Evolutionary conservation across 768 basidiomycete genomes (phyloP).

Genomic region (Kwoniella europaea): DNA sequence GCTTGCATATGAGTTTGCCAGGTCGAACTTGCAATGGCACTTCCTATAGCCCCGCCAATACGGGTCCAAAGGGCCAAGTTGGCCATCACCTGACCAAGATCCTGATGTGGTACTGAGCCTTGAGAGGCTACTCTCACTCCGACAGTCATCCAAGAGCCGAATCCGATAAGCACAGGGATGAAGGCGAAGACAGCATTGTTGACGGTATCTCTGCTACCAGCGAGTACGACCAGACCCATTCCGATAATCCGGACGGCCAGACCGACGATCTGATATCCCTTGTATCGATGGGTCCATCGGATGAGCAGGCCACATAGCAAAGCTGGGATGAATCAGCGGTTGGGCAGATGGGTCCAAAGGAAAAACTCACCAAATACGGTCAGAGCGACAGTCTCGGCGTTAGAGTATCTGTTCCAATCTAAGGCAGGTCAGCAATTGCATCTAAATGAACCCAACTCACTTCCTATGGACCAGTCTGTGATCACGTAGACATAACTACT

Average conservation of each 20-base stretch:
- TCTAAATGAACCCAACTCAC: too few relatives aligned
- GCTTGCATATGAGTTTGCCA: conserved; percentile 30
- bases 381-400: conserved; percentile 13
- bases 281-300: conserved; percentile 56
- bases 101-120: conserved; percentile 56
- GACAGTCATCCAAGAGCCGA: conserved; percentile 27
- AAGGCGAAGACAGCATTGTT: neutral
- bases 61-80: conserved; percentile 54
- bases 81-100: conserved; percentile 55
- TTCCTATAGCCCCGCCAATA: conserved; percentile 55
- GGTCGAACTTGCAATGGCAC: conserved; percentile 50
- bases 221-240: neutral
- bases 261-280: conserved; percentile 46
- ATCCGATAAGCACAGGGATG: conserved; percentile 4
- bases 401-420: neutral
- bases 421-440: too few relatives aligned
- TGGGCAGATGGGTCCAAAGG: conserved; percentile 29
- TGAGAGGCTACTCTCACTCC: conserved; percentile 53
- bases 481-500: conserved; percentile 11
- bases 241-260: conserved; percentile 28
- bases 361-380: neutral
- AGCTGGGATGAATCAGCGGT: conserved; percentile 48
- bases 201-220: neutral
- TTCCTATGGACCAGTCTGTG: conserved; percentile 6
- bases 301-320: conserved; percentile 50